Evolutionary conservation across 2,329 filamentous ascomycete genomes (phyloP).

Genomic region (Aspergillus sp.): DNA sequence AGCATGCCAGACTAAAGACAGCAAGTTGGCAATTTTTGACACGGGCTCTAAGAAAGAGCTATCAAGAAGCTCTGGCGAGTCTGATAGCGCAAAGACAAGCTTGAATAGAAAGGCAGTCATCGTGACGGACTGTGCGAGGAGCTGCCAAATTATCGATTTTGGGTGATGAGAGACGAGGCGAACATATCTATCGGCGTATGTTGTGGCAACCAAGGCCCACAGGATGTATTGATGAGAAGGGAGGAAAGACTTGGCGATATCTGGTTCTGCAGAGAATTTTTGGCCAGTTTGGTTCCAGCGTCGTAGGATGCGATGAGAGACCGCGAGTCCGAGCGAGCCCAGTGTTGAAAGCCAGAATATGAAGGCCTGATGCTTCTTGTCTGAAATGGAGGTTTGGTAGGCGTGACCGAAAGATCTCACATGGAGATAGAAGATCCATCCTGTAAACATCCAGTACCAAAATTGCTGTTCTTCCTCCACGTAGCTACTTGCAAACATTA

Average conservation of each 20-base stretch:
- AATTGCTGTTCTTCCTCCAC: conserved; percentile 98
- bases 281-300: conserved; percentile 97
- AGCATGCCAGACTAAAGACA: conserved; percentile 49
- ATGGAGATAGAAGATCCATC: conserved; percentile 49
- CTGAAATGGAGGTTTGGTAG: not conserved
- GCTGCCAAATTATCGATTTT: conserved; percentile 19
- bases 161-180: conserved; percentile 38
- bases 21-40: conserved; percentile 36
- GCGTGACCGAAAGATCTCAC: conserved; percentile 26
- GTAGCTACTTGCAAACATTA: conserved; percentile 98
- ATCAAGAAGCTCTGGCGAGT: conserved; percentile 76
- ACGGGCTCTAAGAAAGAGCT: conserved; percentile 32
- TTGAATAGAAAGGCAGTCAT: conserved; percentile 76
- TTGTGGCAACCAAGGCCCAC: conserved; percentile 69
- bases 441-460: conserved; percentile 81
- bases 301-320: conserved; percentile 63
- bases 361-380: not conserved
- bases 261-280: conserved; percentile 87
- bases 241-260: conserved; percentile 74
- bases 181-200: conserved; percentile 62
- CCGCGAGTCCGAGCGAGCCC: conserved; percentile 51
- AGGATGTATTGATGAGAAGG: conserved; percentile 62
- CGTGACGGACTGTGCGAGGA: conserved; percentile 43
- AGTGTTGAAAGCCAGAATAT: conserved; percentile 10
- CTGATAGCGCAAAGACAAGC: conserved; percentile 78